Evolutionary conservation across 108 stramenopile genomes (phyloP).

Genomic region (Skeletonema grethae): DNA sequence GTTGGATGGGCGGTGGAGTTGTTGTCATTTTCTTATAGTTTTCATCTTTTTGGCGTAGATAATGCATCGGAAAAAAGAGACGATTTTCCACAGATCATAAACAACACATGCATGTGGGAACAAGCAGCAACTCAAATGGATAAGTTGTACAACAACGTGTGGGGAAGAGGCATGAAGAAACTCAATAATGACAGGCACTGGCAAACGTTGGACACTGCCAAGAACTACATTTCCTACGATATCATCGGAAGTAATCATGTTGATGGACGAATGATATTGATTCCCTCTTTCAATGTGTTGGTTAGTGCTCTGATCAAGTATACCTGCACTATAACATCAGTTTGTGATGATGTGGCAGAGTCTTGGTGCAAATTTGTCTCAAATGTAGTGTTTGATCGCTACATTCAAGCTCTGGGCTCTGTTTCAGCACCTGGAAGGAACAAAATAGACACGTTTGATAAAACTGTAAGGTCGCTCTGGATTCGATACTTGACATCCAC

Average conservation of each 20-base stretch:
- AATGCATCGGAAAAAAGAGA: constrained; percentile 3
- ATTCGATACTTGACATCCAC: constrained; percentile 27
- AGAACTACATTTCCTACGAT: constrained; percentile 16
- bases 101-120: constrained; percentile 25
- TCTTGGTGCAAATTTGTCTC: constrained; percentile 32
- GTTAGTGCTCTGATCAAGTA: constrained; percentile 34
- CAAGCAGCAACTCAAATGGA: constrained; percentile 15
- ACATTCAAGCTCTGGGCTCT: constrained; percentile 15
- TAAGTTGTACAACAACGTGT: constrained; percentile 24
- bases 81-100: constrained; percentile 1
- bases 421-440: not conserved
- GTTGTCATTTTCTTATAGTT: constrained; percentile 24
- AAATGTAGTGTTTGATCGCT: constrained; percentile 28
- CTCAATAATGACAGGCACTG: not conserved
- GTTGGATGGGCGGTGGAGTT: constrained; percentile 40
- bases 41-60: constrained; percentile 19
- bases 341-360: constrained; percentile 10
- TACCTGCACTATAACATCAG: not conserved
- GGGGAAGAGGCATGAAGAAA: constrained; percentile 21
- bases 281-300: constrained; percentile 30
- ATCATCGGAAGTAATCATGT: constrained; percentile 11
- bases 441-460: not conserved
- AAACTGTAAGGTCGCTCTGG: constrained; percentile 18
- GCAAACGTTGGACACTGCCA: not conserved
- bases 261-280: constrained; percentile 10